phyloP scores from a whole-genome alignment of 306 rosid species.

The Gastrolobium villosum region DNA sequence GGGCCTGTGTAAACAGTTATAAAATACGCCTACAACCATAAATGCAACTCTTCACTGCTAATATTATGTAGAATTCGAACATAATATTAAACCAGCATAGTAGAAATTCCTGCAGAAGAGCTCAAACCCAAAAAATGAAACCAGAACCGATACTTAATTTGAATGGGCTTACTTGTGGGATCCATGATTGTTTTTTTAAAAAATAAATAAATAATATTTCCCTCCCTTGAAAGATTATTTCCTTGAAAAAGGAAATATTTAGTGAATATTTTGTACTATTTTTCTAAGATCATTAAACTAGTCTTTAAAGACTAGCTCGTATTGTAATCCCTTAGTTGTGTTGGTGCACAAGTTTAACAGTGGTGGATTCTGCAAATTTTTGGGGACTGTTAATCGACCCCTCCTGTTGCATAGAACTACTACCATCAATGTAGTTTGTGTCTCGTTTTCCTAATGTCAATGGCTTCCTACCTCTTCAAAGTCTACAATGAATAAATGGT shows the following conservation, averaged over 20 bases:
- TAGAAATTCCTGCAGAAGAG: slow-evolving; percentile 14
- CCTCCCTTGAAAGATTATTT: neutral
- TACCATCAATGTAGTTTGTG: slow-evolving; percentile 20
- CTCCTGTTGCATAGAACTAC: slow-evolving; percentile 27
- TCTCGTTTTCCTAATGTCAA: slow-evolving; percentile 35
- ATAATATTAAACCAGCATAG: neutral
- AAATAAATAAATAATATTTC: too few species aligned
- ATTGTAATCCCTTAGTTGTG: slow-evolving; percentile 18
- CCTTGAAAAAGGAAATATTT: slow-evolving; percentile 2
- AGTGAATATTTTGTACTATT: slow-evolving; percentile 3
- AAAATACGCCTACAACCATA: neutral
- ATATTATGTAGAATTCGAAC: slow-evolving; percentile 15
- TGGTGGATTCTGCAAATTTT: slow-evolving; percentile 25
- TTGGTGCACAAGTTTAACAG: slow-evolving; percentile 34
- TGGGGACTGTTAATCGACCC: slow-evolving; percentile 34
- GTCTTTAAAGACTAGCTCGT: slow-evolving; percentile 10
- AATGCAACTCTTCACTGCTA: slow-evolving; percentile 19
- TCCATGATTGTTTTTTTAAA: neutral
- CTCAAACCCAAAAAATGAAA: slow-evolving; percentile 9
- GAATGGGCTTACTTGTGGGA: slow-evolving; percentile 5
- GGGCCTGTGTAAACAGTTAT: neutral
- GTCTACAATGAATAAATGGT: slow-evolving; percentile 16
- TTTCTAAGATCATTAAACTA: slow-evolving; percentile 15
- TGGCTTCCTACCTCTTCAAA: slow-evolving; percentile 34
- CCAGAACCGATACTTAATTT: slow-evolving; percentile 4